phyloP scores from a whole-genome alignment of 345 rosid genomes.

The Adansonia digitata region DNA sequence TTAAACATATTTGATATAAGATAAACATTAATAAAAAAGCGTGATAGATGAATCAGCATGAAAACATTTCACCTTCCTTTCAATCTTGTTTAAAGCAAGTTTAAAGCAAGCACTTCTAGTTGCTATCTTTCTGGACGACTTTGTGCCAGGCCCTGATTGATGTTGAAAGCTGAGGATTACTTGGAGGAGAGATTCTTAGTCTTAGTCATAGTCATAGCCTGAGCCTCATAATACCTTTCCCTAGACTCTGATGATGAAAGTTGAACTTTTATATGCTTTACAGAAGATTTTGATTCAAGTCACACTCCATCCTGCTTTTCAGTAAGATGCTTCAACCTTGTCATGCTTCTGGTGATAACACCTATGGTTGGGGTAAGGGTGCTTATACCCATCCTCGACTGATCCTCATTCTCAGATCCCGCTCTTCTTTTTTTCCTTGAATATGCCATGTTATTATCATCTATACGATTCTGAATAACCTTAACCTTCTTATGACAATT shows the following conservation, averaged over 20 bases:
- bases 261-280: too few species aligned
- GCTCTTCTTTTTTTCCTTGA: not conserved
- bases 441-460: not conserved
- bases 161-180: not conserved
- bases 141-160: not conserved
- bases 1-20: too few species aligned
- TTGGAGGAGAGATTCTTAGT: not conserved
- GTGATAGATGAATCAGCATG: too few species aligned
- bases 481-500: slow-evolving; percentile 5
- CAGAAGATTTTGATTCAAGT: too few species aligned
- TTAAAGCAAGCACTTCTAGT: not conserved
- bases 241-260: too few species aligned
- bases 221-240: too few species aligned
- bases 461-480: slow-evolving; percentile 1
- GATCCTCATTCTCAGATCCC: not conserved
- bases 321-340: slow-evolving; percentile 15
- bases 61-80: not conserved
- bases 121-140: not conserved
- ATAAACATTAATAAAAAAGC: too few species aligned
- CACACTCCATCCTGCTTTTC: not conserved
- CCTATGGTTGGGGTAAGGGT: slow-evolving; percentile 13
- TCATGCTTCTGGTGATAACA: slow-evolving; percentile 45
- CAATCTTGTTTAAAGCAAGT: too few species aligned
- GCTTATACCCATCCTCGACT: not conserved
- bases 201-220: too few species aligned